Evolutionary conservation across 1,284 basidiomycete species (phyloP).

Genomic region (Heterobasidion occidentale): DNA sequence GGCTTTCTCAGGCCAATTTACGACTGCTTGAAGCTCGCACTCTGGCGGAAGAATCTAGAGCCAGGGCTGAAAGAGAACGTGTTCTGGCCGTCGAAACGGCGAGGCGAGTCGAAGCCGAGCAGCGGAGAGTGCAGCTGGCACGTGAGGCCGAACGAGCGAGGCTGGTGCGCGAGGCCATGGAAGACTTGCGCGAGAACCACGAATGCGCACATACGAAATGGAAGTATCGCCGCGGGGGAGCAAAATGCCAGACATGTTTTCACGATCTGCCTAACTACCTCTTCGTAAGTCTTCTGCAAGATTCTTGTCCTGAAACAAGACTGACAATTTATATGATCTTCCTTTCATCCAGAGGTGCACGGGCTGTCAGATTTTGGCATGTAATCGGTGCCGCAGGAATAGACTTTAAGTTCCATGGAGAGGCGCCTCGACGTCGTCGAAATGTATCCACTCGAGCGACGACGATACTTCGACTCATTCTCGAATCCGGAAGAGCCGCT

Average conservation of each 20-base stretch:
- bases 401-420: slow-evolving; percentile 13
- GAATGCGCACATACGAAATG: slow-evolving; percentile 25
- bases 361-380: slow-evolving; percentile 22
- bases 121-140: background rate
- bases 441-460: too few relatives aligned
- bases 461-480: too few relatives aligned
- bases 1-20: too few relatives aligned
- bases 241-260: slow-evolving; percentile 26
- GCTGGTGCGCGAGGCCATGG: slow-evolving; percentile 21
- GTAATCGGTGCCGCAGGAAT: slow-evolving; percentile 25
- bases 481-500: too few relatives aligned
- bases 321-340: background rate
- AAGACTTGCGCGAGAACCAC: slow-evolving; percentile 26
- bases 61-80: background rate
- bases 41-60: too few relatives aligned
- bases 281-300: slow-evolving; percentile 20
- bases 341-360: slow-evolving; percentile 23
- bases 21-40: too few relatives aligned
- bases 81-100: background rate
- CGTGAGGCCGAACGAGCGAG: background rate
- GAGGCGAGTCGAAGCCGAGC: background rate
- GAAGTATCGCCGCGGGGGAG: slow-evolving; percentile 20
- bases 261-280: slow-evolving; percentile 21
- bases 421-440: too few relatives aligned
- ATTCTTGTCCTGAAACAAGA: background rate